phyloP scores from a whole-genome alignment of 2,329 filamentous ascomycete genomes.

The Sclerotinia spermophila region DNA sequence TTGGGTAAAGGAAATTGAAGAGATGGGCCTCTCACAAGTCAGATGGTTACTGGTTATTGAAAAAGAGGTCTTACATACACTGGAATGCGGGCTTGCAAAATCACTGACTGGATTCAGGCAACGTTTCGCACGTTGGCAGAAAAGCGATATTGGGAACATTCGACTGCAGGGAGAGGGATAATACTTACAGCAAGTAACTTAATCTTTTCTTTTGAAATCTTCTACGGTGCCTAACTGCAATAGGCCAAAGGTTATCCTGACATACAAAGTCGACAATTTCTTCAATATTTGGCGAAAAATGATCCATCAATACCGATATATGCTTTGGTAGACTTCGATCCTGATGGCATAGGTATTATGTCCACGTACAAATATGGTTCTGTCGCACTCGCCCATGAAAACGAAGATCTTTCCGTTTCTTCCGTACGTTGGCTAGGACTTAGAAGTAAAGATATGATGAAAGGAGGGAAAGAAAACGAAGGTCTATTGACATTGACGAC shows the following conservation, averaged over 20 bases:
- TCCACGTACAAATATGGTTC: conserved; percentile 71
- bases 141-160: conserved; percentile 51
- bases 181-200: conserved; percentile 56
- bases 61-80: conserved; percentile 60
- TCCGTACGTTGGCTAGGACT: conserved; percentile 63
- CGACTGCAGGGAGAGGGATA: conserved; percentile 53
- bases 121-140: conserved; percentile 66
- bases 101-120: conserved; percentile 51
- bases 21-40: conserved; percentile 47
- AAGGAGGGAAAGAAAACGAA: conserved; percentile 3
- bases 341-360: conserved; percentile 70
- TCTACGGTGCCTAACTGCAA: neutral
- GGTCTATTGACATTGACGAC: conserved; percentile 13
- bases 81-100: neutral
- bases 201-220: neutral
- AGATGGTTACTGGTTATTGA: conserved; percentile 72
- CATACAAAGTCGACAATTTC: conserved; percentile 62
- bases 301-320: conserved; percentile 54
- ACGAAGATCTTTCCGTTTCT: conserved; percentile 45
- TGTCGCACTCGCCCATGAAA: conserved; percentile 57
- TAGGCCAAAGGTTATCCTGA: conserved; percentile 83
- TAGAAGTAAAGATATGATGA: conserved; percentile 34
- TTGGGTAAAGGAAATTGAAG: conserved; percentile 45
- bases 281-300: conserved; percentile 50
- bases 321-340: conserved; percentile 70